Evolutionary conservation across 306 rosid species (phyloP).

Genomic region (peach (Prunus persica)): DNA sequence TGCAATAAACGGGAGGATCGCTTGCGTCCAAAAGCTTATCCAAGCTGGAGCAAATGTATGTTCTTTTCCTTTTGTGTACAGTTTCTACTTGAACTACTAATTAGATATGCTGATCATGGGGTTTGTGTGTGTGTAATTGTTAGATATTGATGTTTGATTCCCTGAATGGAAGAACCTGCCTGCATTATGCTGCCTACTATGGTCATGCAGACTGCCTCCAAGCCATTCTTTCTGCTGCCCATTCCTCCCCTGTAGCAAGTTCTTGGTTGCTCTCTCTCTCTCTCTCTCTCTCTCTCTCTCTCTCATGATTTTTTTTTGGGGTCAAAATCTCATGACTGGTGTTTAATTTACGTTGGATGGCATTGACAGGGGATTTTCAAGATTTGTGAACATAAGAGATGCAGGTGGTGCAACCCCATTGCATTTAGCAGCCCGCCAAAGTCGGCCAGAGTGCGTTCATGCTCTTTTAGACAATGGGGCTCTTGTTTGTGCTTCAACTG

Average conservation of each 20-base stretch:
- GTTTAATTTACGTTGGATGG: constrained; percentile 20
- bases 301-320: background rate
- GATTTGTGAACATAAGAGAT: constrained; percentile 92
- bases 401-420: constrained; percentile 81
- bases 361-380: constrained; percentile 69
- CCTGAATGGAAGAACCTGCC: constrained; percentile 66
- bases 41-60: constrained; percentile 87
- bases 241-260: constrained; percentile 62
- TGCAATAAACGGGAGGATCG: constrained; percentile 69
- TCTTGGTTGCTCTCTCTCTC: constrained; percentile 55
- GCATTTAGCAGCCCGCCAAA: constrained; percentile 82
- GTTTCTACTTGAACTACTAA: background rate
- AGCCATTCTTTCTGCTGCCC: constrained; percentile 74
- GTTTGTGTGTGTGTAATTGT: constrained; percentile 19
- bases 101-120: constrained; percentile 10
- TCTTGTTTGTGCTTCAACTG: constrained; percentile 72
- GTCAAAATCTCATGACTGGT: background rate
- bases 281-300: constrained; percentile 3
- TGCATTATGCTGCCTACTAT: constrained; percentile 81
- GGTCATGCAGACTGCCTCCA: constrained; percentile 79
- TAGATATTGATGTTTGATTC: constrained; percentile 90
- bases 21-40: constrained; percentile 63
- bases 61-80: constrained; percentile 6
- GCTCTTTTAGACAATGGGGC: constrained; percentile 81
- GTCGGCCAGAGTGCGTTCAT: constrained; percentile 54